Conservation (phyloP, 352 stramenopile genomes). For the Phytophthora palmivora region DNA sequence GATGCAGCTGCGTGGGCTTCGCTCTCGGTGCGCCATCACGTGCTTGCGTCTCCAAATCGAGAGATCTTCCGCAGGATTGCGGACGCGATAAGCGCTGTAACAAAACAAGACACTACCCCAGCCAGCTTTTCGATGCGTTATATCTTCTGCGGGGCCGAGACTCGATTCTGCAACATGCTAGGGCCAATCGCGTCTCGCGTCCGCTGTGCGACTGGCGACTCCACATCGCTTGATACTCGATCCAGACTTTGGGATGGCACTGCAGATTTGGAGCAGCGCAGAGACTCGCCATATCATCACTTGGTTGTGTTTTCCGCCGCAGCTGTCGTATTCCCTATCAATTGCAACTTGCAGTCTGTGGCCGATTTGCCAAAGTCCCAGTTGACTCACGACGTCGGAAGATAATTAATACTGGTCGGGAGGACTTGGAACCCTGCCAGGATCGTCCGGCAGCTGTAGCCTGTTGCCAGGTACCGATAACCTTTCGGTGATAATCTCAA, state of each 20-base stretch:
- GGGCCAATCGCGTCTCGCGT: constrained; percentile 16
- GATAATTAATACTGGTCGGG: too few relatives aligned
- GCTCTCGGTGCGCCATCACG: constrained; percentile 27
- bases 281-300: constrained; percentile 33
- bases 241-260: constrained; percentile 29
- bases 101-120: constrained; percentile 17
- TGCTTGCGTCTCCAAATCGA: constrained; percentile 45
- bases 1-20: constrained; percentile 29
- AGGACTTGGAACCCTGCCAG: too few relatives aligned
- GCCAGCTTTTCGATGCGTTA: constrained; percentile 24
- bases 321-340: constrained; percentile 18
- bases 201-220: constrained; percentile 31
- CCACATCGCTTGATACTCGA: constrained; percentile 46
- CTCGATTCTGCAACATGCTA: constrained; percentile 22
- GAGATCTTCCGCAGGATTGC: constrained; percentile 25
- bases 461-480: too few relatives aligned
- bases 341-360: constrained; percentile 1
- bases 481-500: too few relatives aligned
- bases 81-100: constrained; percentile 20
- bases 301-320: constrained; percentile 34
- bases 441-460: too few relatives aligned
- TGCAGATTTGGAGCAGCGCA: constrained; percentile 23
- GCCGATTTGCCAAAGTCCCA: constrained; percentile 17
- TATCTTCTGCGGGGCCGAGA: not conserved
- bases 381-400: constrained; percentile 19